Conservation (phyloP, 2,329 filamentous ascomycete species). For the Emergomyces orientalis region DNA sequence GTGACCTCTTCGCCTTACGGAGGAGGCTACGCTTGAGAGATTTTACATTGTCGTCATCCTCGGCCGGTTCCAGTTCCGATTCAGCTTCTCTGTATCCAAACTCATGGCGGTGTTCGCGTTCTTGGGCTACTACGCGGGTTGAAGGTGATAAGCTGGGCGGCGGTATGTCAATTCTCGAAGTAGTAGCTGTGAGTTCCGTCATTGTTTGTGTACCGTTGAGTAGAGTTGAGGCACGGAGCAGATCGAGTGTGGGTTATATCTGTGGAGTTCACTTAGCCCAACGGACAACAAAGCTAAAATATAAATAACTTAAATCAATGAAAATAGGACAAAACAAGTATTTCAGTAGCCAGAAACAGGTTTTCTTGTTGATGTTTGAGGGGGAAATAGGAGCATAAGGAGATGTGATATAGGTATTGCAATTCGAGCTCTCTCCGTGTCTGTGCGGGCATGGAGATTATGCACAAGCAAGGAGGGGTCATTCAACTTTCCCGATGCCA, state of each 20-base stretch:
- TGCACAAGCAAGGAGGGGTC: neutral
- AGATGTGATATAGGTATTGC: neutral
- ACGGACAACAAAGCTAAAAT: neutral
- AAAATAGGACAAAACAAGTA: neutral
- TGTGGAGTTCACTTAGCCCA: neutral
- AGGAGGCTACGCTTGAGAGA: slow-evolving; percentile 22
- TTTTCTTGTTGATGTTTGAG: neutral
- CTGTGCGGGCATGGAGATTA: neutral
- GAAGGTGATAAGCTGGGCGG: neutral
- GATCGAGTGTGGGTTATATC: neutral
- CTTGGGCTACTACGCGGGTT: neutral
- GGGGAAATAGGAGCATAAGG: neutral
- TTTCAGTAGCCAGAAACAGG: neutral
- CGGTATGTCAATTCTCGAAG: neutral
- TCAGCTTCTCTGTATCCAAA: neutral
- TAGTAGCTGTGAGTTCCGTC: neutral
- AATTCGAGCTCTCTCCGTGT: neutral
- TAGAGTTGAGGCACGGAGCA: neutral
- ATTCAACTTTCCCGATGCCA: neutral
- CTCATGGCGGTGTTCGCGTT: neutral
- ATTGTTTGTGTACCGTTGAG: neutral
- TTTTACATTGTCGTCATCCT: slow-evolving; percentile 9
- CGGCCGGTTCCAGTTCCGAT: neutral
- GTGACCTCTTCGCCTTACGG: slow-evolving; percentile 37
- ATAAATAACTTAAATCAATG: neutral